Conservation (phyloP, 129 eudicot genomes). For the Helianthus annuus region DNA sequence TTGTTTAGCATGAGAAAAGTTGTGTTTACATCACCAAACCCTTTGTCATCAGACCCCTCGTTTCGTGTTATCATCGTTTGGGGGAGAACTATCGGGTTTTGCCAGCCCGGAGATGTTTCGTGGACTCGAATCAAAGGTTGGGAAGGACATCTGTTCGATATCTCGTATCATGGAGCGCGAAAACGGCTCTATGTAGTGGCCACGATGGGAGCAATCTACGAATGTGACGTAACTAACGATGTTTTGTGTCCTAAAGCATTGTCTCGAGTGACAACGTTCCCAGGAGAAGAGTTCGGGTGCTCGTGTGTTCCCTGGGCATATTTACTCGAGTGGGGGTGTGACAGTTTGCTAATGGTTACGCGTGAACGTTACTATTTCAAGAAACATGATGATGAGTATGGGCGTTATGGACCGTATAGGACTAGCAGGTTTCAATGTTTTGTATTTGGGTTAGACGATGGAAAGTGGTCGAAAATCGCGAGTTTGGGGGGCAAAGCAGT, state of each 20-base stretch:
- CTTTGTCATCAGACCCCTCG: conserved; percentile 3
- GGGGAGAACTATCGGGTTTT: conserved; percentile 29
- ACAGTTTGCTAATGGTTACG: conserved; percentile 26
- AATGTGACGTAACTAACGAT: conserved; percentile 18
- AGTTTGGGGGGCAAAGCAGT: conserved; percentile 26
- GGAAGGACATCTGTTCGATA: conserved; percentile 26
- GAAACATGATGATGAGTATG: conserved; percentile 16
- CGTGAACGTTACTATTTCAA: conserved; percentile 19
- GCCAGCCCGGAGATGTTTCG: conserved; percentile 19
- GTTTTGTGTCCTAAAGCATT: not conserved
- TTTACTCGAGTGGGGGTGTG: conserved; percentile 28
- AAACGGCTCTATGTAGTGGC: conserved; percentile 23
- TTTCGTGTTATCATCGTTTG: conserved; percentile 34
- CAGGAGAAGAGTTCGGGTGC: conserved; percentile 11
- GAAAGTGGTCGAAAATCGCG: conserved; percentile 13
- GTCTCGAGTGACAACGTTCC: conserved; percentile 13
- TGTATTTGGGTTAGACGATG: conserved; percentile 22
- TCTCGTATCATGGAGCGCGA: conserved; percentile 12
- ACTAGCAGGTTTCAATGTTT: conserved; percentile 21
- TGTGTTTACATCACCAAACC: conserved; percentile 23
- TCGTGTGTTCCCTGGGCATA: not conserved
- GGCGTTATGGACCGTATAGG: conserved; percentile 24
- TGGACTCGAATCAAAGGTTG: conserved; percentile 21
- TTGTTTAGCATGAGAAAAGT: conserved; percentile 15
- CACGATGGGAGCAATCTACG: conserved; percentile 24